Base-by-base conservation (phyloP, 2,329 filamentous ascomycete species). In the Colletotrichum lupini region DNA sequence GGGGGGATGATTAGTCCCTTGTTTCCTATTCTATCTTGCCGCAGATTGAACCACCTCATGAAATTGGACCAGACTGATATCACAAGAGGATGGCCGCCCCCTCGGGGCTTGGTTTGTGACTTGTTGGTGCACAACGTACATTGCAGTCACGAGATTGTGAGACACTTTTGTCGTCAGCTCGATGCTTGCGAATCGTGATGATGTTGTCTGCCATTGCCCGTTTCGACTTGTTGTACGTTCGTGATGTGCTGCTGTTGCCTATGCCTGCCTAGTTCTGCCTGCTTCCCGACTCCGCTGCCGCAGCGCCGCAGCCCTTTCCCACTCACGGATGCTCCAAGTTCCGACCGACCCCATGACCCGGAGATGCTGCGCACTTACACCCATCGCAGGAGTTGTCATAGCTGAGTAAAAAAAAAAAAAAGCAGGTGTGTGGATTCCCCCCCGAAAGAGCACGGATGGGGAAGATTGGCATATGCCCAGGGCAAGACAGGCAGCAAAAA, bases 21-120 rank as follows among this genome's bases (percentile, higher is more conserved):
- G 12, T 42, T 56, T 46, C 37, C 24, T 22, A 28, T 24, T 11
- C 11, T 57, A 42, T 57, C 32, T 56, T 35, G 8, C 19, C 42
- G 42, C 53, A 49, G 32, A 49, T 49, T 58, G 49, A 62, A 62
- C 37, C 52, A 14, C 42, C 42, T 42, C 35, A 24, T 28, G 26
- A 42, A 58, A 68, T 63, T 49, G 68, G 30, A 68, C 37, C 52
- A 63, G 53, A 53, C 42, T 67, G 57, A 58, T 67, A 63, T 35
- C 22, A 3, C 57, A 22, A 22, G 26, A 49, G 42, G 42, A 49
- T 49, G 42, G 7, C 16, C 42, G 16, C 16, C 42, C 19, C 42
- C 19, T 19, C 19, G 7, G 19, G 19, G 42, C 42, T 49, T 49
- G 42, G 9, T 49, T 49, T 19, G 42, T 49, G 42, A 49, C 42